These are phyloP conservation scores for Scheffersomyces illinoinensis DNA, from an alignment of 1,139 yeast species.

Conservation along the genomic window DNA sequence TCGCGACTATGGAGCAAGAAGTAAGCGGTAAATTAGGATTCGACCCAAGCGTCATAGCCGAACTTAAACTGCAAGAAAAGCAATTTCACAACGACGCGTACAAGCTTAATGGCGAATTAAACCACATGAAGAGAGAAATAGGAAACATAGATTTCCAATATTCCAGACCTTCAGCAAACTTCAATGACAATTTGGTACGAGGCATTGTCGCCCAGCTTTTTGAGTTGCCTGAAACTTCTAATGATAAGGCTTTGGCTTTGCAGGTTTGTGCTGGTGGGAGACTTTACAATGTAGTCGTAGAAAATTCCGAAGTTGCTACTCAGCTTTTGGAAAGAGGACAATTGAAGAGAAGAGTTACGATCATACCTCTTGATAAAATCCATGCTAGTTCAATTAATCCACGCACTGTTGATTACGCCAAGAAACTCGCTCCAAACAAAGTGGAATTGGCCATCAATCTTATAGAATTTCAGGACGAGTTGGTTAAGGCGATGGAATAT, in stretches of 20 bases:
- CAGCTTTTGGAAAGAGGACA: constrained; percentile 77
- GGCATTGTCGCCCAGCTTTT: constrained; percentile 93
- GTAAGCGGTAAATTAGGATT: constrained; percentile 57
- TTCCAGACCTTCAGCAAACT: constrained; percentile 60
- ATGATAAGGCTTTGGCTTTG: constrained; percentile 74
- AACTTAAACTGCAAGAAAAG: constrained; percentile 47
- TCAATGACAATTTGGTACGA: constrained; percentile 64
- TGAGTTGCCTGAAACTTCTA: constrained; percentile 56
- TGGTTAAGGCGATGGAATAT: constrained; percentile 82
- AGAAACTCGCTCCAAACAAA: constrained; percentile 71
- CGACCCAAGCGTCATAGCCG: constrained; percentile 48
- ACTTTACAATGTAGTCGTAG: constrained; percentile 88
- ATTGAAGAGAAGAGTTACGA: constrained; percentile 80
- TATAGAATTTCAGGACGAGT: constrained; percentile 70
- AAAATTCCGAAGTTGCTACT: constrained; percentile 80
- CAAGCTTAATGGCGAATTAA: constrained; percentile 50
- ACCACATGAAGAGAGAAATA: constrained; percentile 60
- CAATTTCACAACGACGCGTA: constrained; percentile 30
- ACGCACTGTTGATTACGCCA: constrained; percentile 56
- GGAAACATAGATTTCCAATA: constrained; percentile 80
- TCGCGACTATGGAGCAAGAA: constrained; percentile 41
- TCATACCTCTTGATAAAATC: constrained; percentile 89
- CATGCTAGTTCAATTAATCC: constrained; percentile 52
- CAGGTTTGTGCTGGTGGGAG: constrained; percentile 96
- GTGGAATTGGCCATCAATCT: constrained; percentile 86